Percentiles rank a stretch among this genome's conserved stretches.
Evolutionary conservation across 2,329 filamentous ascomycete species (phyloP).

Genomic region (Colletotrichum sp.): DNA sequence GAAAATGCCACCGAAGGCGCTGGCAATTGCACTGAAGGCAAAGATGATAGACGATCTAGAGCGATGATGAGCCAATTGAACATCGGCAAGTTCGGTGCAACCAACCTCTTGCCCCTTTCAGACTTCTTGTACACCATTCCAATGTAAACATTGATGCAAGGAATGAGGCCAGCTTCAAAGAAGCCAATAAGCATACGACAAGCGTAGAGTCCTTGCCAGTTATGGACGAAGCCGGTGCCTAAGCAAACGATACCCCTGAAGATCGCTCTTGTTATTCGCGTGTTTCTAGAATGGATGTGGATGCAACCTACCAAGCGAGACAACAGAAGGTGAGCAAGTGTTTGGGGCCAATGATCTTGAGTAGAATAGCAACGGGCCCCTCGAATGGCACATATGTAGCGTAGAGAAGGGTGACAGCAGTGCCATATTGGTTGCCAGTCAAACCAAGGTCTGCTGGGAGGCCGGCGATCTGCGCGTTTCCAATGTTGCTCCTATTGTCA

Average conservation of each 20-base stretch:
- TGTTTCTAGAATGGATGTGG: background rate
- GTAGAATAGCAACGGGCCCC: slow-evolving; percentile 31
- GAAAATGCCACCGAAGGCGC: slow-evolving; percentile 48
- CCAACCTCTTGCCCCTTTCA: slow-evolving; percentile 19
- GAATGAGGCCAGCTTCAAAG: slow-evolving; percentile 41
- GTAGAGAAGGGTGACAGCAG: slow-evolving; percentile 36
- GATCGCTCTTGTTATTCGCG: slow-evolving; percentile 11
- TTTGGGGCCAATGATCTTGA: slow-evolving; percentile 35
- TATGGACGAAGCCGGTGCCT: background rate
- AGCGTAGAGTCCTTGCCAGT: background rate
- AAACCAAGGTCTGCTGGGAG: slow-evolving; percentile 36
- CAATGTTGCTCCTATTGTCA: slow-evolving; percentile 18
- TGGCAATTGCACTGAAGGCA: slow-evolving; percentile 42
- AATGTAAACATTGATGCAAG: slow-evolving; percentile 39
- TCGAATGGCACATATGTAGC: slow-evolving; percentile 37
- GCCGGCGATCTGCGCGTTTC: slow-evolving; percentile 36
- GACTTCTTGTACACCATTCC: slow-evolving; percentile 40
- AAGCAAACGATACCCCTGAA: background rate
- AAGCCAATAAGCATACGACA: slow-evolving; percentile 23
- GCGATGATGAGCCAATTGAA: background rate
- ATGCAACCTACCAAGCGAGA: slow-evolving; percentile 28
- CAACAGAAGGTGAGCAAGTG: slow-evolving; percentile 28
- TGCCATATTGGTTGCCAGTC: slow-evolving; percentile 33
- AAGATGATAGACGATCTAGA: slow-evolving; percentile 40
- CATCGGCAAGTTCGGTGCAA: background rate